Evolutionary conservation across 2,329 filamentous ascomycete species (phyloP), one percentile per base, ranked within the genome.

Genomic region (Cadophora sp.): DNA sequence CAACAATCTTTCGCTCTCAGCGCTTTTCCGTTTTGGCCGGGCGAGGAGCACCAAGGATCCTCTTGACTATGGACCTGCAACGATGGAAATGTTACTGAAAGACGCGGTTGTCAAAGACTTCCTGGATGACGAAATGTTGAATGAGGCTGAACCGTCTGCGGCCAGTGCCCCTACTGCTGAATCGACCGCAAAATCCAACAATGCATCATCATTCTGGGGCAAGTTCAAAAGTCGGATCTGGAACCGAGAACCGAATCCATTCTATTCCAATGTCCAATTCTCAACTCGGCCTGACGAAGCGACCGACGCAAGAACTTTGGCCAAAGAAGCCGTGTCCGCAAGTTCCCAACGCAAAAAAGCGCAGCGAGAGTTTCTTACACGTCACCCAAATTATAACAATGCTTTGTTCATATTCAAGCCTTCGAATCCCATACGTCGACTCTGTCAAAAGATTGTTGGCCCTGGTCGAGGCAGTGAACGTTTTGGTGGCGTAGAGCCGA

Each of bases 21-120:
- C 89, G 47, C 89, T 92, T 62, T 90, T 92, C 74, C 81, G 88
- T 72, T 82, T 91, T 75, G 82, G 87, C 62, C 84, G 87, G 74
- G 81, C 87, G 73, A 82, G 83, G 33, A 83, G 87, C 76, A 84
- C 85, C 39, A 89, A 89, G 74, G 96, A 98, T 76, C 94, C 95
- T 1, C 83, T 98, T 18, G 94, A 97, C 76, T 97, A 97, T 76
- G 94, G 94, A 2, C 92, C 92, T 24, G 94, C 93, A 7, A 94
- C 93, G 64, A 91, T 97, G 77, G 96, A 98, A 77, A 97, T 98
- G 94, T 84, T 99, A 59, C 84, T 98, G 55, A 98, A 98, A 77
- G 95, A 98, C 79, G 93, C 94, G 1, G 94, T 99, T 30, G 95
- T 99, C 7, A 90, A 89, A 59, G 96, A 98, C 74, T 99, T 99